Base-by-base conservation (phyloP, 169 alveolate genomes). In the Ichthyophthirius multifiliis region DNA sequence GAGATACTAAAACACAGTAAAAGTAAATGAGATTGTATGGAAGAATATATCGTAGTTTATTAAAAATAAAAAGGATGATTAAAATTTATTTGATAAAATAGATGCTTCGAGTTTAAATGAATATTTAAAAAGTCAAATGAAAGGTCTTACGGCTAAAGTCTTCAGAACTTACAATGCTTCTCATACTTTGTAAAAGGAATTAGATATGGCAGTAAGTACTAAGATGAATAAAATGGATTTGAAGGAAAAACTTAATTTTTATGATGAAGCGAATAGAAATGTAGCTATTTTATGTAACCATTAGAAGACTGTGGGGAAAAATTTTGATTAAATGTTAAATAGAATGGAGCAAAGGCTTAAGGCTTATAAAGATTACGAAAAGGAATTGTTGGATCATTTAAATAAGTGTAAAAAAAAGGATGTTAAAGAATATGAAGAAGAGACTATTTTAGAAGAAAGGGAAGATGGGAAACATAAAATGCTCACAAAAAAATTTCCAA, bases 111-210 rank as follows among this genome's bases (percentile, higher is more conserved):
- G 93, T 73, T 86, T 98, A 76, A 98, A 97, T 94, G 99, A 97
- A 43, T 98, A 98, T 84, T 93, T 99, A 83, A 98, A 97, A 89
- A 98, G 93, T 64, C 90, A 97, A 81, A 97, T 99, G 99, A 98
- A 95, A 15, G 99, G 98, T 39, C 92, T 99, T 46, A 94, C 99
- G 16, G 99, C 99, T 0, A 99, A 99, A 93, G 99, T 99, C 15
- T 99, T 99, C 86, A 97, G 99, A 86, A 99, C 99, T 23, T 99
- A 98, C 92, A 99, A 99, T 89, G 99, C 99, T 34, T 97, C 99
- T 32, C 92, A 96, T 74, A 98, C 99, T 6, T 90, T 99, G 48
- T 97, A 98, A 90, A 88, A 93, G 64, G 97, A 97, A 84, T 91
- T 98, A 65, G 94, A 82, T 43, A 93, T 93, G 83, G 46, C 65